Percentiles rank a stretch among this genome's conserved stretches.
Evolutionary conservation across 2,329 filamentous ascomycete genomes (phyloP).

Genomic region (Fusarium sp.): DNA sequence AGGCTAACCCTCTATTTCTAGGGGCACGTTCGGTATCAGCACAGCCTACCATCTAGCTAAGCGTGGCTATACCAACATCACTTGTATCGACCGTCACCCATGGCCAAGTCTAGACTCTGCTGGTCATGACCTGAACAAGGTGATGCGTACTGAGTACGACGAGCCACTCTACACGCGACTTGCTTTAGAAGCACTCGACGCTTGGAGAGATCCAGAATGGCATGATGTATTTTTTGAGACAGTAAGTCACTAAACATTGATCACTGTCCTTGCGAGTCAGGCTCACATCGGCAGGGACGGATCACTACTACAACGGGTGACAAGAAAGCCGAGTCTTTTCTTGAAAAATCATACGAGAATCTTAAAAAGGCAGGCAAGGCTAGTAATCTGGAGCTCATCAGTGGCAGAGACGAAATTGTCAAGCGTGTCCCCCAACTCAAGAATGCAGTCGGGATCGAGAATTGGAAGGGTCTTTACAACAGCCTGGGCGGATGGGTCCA

Average conservation of each 20-base stretch:
- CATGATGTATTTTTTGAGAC: not conserved
- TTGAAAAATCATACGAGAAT: not conserved
- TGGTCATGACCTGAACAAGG: constrained; percentile 32
- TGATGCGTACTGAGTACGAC: constrained; percentile 14
- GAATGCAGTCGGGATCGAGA: not conserved
- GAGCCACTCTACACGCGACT: not conserved
- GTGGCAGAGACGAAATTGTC: not conserved
- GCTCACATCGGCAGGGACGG: not conserved
- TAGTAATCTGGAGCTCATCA: not conserved
- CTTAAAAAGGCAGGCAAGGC: not conserved
- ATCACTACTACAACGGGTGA: not conserved
- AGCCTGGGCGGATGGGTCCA: constrained; percentile 1
- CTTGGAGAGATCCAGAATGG: constrained; percentile 5
- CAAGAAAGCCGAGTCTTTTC: not conserved
- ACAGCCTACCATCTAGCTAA: constrained; percentile 7
- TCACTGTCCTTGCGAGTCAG: accelerated
- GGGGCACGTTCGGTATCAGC: constrained; percentile 5
- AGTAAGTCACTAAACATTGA: not conserved
- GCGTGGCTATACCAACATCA: constrained; percentile 25
- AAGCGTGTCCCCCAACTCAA: not conserved
- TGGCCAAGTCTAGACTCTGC: constrained; percentile 32
- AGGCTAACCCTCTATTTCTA: not conserved
- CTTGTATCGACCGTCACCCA: constrained; percentile 28
- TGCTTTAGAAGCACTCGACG: not conserved
- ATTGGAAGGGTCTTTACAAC: constrained; percentile 10